Evolutionary conservation across 768 basidiomycete species (phyloP), one percentile per base, ranked within the genome.

Genomic region (Paxillus ammoniavirescens): DNA sequence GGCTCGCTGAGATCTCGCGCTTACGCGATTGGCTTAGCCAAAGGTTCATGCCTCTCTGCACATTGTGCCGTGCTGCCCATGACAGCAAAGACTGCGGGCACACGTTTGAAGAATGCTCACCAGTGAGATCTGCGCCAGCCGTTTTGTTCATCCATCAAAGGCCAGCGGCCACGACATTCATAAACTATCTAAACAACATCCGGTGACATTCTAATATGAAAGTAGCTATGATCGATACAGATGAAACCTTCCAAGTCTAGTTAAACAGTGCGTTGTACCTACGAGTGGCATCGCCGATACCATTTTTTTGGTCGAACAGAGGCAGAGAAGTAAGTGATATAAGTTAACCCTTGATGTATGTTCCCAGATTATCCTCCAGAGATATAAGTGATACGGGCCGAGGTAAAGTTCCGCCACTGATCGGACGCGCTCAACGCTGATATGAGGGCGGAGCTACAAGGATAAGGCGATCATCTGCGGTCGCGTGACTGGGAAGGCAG

Each of bases 401-500:
- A 52, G 46, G 47, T 46, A 55, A 57, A 56, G 45, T 23, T 50
- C 40, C 46, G 43, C 55, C 58, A 64, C 54, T 26, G 26, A 58
- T 47, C 44, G 45, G 23, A 50, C 41, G 59, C 61, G 67, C 59
- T 51, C 65, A 54, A 42, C 60, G 65, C 61, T n/a, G 35, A 49
- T 51, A 59, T 59, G 56, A 53, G 43, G 52, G 57, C 49, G 31
- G 47, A 37, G 44, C 3, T 45, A 44, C 49, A 43, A 52, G 40
- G 43, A 38, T 8, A 23, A 42, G 47, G 35, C 47, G 48, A 55
- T 68, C 58, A 70, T 66, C 65, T 68, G 40, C 61, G 66, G 42
- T 66, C 66, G 55, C 58, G 65, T 58, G 66, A 63, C 70, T 70
- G 36, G 30, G 41, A n/a, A 49, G 53, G 51, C 31, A 44, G 51